Base-by-base conservation (phyloP, 352 stramenopile species). In the Pythium chondricola region DNA sequence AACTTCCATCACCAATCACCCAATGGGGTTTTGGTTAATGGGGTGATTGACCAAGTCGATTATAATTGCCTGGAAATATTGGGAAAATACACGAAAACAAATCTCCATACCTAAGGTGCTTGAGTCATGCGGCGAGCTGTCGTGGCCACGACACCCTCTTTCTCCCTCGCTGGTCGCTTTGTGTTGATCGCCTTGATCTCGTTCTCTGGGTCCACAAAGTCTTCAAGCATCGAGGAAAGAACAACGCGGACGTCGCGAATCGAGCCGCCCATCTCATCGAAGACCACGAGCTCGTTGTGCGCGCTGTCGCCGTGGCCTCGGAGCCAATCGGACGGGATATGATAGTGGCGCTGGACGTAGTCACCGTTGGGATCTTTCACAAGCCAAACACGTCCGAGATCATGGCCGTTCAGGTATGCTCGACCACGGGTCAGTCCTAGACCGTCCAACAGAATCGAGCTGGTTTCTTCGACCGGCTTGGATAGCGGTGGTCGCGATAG, bases 291-390 rank as follows among this genome's bases (percentile, higher is more conserved):
- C 20, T 83, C 27, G 54, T 88, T 85, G 21, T 60, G 31, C 0
- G 56, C 36, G 27, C 45, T 25, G 24, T 69, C 53, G 40, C 56
- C 50, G 8, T 56, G 33, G n/a, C n/a, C n/a, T n/a, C n/a, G n/a
- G 21, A 88, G 58, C 76, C 76, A 88, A 46, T 83, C 71, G 3
- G 37, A 50, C 6, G 76, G 73, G 27, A 88, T 60, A 29, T 85
- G 63, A 38, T 88, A 88, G 46, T 85, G 84, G 16, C 65, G 76
- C 52, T 88, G 76, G n/a, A 82, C 60, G 31, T 74, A 81, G 26
- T 71, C 45, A 11, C 61, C 76, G 29, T 71, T 47, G 11, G 6
- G 48, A 37, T 76, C 50, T 48, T 69, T 69, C 36, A 83, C 71
- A 21, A 85, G 56, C 76, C 76, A 88, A 52, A 77, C 78, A 48